Base-by-base conservation (phyloP, 306 rosid species). In the Fagus sylvatica region DNA sequence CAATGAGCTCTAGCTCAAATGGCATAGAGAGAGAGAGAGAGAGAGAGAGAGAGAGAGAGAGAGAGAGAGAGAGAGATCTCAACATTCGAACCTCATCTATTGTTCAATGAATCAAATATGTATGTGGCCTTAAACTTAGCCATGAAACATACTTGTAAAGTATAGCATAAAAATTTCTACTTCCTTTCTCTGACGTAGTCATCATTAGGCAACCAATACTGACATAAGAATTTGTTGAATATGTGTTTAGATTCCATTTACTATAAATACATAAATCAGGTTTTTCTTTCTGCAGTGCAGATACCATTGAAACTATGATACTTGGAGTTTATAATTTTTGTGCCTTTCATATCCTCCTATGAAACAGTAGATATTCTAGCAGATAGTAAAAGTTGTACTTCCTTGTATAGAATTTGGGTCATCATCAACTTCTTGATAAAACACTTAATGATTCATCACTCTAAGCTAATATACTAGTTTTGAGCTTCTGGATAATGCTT, bases 131-230 rank as follows among this genome's bases (percentile, higher is more conserved):
- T 72, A 64, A 69, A 55, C 48, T 28, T 65, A 69, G 42, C 19
- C 53, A 28, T 37, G 41, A 71, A 75, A 60, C 28, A 48, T 43
- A 16, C 65, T 28, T 15, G 55, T 16, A 72, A 64, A 9, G 39
- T 43, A 17, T 41, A 60, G 76, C 48, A 34, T 40, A 54, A 41
- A 62, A 53, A 51, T 69, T 64, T 61, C 74, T 69, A 19, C 30
- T 70, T 77, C 71, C 5, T 76, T 78, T 78, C 61, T 9, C 41
- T 19, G 9, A 17, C 16, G 49, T 37, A 16, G 71, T 15, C 71
- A 34, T 34, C 69, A 33, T 62, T 9, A 34, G 12, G 69, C 43
- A 62, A 62, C 22, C 69, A 34, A 13, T 16, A 15, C 3, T 34
- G 4, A 34, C 5, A 8, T 62, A 34, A 62, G 43, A 62, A 33